Evolutionary conservation across 805 yeast genomes (phyloP).

Genomic region (Kodamaea fukazawae): DNA sequence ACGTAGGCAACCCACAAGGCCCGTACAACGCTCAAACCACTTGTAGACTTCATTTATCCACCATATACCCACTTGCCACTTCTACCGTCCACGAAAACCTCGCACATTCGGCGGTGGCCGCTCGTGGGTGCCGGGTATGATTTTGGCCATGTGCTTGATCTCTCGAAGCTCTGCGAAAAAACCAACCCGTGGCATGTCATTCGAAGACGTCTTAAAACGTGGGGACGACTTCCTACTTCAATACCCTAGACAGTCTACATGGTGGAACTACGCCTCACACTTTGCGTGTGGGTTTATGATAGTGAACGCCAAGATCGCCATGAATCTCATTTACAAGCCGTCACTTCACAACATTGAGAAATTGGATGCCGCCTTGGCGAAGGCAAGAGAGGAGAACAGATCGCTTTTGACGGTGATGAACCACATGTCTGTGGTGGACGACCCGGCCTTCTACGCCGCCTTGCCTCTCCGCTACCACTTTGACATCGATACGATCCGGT

Average conservation of each 20-base stretch:
- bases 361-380: constrained; percentile 61
- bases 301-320: constrained; percentile 57
- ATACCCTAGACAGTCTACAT: constrained; percentile 54
- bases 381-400: constrained; percentile 64
- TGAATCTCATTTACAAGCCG: constrained; percentile 64
- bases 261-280: constrained; percentile 71
- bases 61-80: no score
- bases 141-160: neutral
- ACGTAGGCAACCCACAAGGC: no score
- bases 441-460: constrained; percentile 86
- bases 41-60: no score
- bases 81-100: no score
- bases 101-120: no score
- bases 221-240: constrained; percentile 69
- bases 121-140: no score
- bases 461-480: constrained; percentile 68
- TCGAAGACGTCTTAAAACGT: constrained; percentile 61
- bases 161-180: neutral
- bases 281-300: constrained; percentile 67
- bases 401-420: constrained; percentile 86
- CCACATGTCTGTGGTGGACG: constrained; percentile 90
- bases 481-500: constrained; percentile 67
- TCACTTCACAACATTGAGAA: constrained; percentile 58
- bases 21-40: no score
- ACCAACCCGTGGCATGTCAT: constrained; percentile 50